These are phyloP conservation scores for Thermoascus crustaceus DNA, from an alignment of 2,329 filamentous ascomycete genomes.

Conservation along the genomic window DNA sequence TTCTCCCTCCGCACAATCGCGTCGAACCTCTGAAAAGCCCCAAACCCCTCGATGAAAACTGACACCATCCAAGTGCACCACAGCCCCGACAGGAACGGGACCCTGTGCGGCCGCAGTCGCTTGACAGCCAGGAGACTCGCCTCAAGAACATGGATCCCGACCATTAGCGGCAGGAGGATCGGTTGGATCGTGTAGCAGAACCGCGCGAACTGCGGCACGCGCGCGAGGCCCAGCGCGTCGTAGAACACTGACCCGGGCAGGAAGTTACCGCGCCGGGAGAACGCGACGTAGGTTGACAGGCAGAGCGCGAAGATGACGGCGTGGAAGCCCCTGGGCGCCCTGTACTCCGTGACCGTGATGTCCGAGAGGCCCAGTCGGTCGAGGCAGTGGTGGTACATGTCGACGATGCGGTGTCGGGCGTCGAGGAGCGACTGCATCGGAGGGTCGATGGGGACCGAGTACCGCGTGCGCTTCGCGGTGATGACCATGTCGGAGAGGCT, in stretches of 20 bases:
- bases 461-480: constrained; percentile 39
- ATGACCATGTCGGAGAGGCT: constrained; percentile 56
- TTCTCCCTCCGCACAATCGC: constrained; percentile 33
- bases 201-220: constrained; percentile 51
- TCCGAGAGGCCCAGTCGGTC: constrained; percentile 53
- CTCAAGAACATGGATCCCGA: constrained; percentile 60
- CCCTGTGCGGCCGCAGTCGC: constrained; percentile 44
- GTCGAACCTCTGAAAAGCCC: constrained; percentile 41
- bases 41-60: constrained; percentile 47
- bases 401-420: constrained; percentile 60
- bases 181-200: constrained; percentile 54
- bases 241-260: constrained; percentile 45
- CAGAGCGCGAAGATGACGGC: constrained; percentile 49
- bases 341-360: constrained; percentile 47
- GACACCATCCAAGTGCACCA: constrained; percentile 50
- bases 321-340: constrained; percentile 45
- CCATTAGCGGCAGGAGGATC: constrained; percentile 49
- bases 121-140: constrained; percentile 38
- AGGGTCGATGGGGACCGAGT: constrained; percentile 58
- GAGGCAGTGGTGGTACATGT: constrained; percentile 59
- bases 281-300: constrained; percentile 46
- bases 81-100: constrained; percentile 38
- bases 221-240: constrained; percentile 40
- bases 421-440: constrained; percentile 62
- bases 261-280: constrained; percentile 45